Conservation (phyloP, 208 protist species). For the Leishmania mexicana region DNA sequence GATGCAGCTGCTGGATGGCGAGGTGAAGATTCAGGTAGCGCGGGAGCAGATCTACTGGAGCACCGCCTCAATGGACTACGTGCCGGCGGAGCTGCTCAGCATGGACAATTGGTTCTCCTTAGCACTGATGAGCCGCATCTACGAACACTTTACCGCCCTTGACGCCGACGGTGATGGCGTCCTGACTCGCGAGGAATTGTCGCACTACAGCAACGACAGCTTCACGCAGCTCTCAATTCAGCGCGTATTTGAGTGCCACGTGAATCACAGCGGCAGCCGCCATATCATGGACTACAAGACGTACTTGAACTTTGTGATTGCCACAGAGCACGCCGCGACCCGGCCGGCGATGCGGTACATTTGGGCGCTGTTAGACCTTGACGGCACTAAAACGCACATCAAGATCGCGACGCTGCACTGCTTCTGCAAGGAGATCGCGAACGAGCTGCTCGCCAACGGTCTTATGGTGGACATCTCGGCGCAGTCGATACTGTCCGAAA, state of each 20-base stretch:
- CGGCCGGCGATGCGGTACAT: slow-evolving; percentile 85
- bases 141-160: slow-evolving; percentile 88
- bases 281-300: slow-evolving; percentile 94
- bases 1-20: slow-evolving; percentile 51
- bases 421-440: slow-evolving; percentile 88
- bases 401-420: slow-evolving; percentile 66
- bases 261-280: slow-evolving; percentile 61
- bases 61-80: slow-evolving; percentile 71
- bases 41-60: slow-evolving; percentile 76
- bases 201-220: slow-evolving; percentile 83
- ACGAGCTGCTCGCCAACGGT: slow-evolving; percentile 65
- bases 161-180: slow-evolving; percentile 88
- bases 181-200: slow-evolving; percentile 75
- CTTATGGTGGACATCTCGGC: slow-evolving; percentile 84
- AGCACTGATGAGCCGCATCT: slow-evolving; percentile 83
- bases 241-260: slow-evolving; percentile 90
- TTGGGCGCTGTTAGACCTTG: slow-evolving; percentile 84
- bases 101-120: slow-evolving; percentile 93
- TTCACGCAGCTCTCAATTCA: slow-evolving; percentile 84
- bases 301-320: slow-evolving; percentile 94
- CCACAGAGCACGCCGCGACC: slow-evolving; percentile 87
- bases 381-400: slow-evolving; percentile 63
- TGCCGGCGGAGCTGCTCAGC: slow-evolving; percentile 57
- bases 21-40: slow-evolving; percentile 36
- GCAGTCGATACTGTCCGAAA: slow-evolving; percentile 83